phyloP scores from a whole-genome alignment of 1,284 basidiomycete genomes.

The Puccinia novopanici region DNA sequence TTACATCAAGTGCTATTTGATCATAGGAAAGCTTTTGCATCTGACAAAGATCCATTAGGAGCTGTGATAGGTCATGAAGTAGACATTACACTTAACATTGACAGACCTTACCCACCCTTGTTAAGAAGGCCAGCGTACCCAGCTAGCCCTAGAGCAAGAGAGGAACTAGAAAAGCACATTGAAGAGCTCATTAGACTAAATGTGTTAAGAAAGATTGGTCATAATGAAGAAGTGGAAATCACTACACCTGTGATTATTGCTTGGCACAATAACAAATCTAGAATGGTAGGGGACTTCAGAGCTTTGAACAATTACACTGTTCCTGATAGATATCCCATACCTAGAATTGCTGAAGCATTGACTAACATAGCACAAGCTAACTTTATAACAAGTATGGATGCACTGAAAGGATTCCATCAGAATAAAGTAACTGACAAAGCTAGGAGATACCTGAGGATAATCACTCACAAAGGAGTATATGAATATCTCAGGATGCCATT shows the following conservation, averaged over 20 bases:
- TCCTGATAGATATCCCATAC: constrained; percentile 25
- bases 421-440: not conserved
- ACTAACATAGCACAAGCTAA: not conserved
- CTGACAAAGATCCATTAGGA: too few species aligned
- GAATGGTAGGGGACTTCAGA: too few species aligned
- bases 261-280: not conserved
- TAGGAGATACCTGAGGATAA: not conserved
- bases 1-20: not conserved
- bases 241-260: not conserved
- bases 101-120: too few species aligned
- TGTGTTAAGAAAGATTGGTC: not conserved
- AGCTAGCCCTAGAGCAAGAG: too few species aligned
- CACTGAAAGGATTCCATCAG: constrained; percentile 31
- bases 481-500: constrained; percentile 2
- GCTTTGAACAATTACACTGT: constrained; percentile 17
- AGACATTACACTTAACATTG: too few species aligned
- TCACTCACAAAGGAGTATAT: not conserved
- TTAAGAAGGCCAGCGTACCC: too few species aligned
- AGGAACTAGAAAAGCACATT: too few species aligned
- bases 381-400: constrained; percentile 30
- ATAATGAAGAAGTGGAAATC: not conserved
- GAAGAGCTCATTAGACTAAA: too few species aligned
- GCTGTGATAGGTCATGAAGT: too few species aligned
- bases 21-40: not conserved
- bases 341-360: not conserved